phyloP scores from a whole-genome alignment of 176 grass and related monocot genomes.

The Stipa capillata region DNA sequence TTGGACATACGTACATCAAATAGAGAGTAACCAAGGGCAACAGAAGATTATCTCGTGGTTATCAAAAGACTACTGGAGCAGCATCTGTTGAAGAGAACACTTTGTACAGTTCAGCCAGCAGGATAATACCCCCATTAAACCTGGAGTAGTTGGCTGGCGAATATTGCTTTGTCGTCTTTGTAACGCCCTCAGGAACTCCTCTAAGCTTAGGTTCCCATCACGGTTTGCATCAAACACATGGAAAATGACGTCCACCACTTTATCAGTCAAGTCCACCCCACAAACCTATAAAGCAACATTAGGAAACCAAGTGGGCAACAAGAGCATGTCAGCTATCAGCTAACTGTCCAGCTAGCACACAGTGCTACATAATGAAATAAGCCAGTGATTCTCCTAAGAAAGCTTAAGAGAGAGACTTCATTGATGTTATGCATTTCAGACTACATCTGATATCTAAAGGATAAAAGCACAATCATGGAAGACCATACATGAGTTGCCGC shows the following conservation, averaged over 20 bases:
- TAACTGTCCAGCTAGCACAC: background rate
- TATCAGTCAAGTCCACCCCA: constrained; percentile 70
- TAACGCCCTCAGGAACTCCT: constrained; percentile 81
- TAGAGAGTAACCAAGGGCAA: constrained; percentile 5
- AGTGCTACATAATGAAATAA: background rate
- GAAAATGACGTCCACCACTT: constrained; percentile 77
- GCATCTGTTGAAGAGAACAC: constrained; percentile 35
- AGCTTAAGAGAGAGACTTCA: background rate
- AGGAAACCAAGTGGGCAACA: background rate
- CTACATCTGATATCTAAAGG: background rate
- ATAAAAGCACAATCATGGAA: background rate
- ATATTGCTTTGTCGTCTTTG: constrained; percentile 64
- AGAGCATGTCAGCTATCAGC: background rate
- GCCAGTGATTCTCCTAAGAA: background rate
- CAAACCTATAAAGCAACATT: constrained; percentile 51
- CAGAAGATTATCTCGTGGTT: background rate
- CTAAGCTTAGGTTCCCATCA: constrained; percentile 73
- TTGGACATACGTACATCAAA: constrained; percentile 20
- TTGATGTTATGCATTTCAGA: background rate
- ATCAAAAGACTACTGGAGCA: constrained; percentile 20
- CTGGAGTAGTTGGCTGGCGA: constrained; percentile 45
- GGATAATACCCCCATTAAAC: constrained; percentile 41
- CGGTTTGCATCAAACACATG: constrained; percentile 69
- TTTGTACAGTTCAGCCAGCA: constrained; percentile 74
- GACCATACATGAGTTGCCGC: constrained; percentile 75